Base-by-base conservation (phyloP, 2,329 filamentous ascomycete genomes). In the Aspergillus caelatus region DNA sequence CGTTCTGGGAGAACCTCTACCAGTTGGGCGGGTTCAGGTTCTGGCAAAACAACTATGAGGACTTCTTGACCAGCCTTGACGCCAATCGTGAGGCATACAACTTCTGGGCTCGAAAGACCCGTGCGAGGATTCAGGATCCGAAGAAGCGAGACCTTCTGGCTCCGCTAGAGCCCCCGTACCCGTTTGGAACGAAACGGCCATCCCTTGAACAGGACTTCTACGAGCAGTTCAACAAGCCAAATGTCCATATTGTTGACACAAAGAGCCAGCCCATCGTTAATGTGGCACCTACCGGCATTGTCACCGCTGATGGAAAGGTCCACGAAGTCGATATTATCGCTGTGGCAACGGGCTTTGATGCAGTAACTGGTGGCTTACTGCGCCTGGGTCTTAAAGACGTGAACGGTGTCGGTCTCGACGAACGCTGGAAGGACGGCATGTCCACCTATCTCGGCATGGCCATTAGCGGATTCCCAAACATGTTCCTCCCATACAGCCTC, bases 401-500 rank as follows among this genome's bases (percentile, higher is more conserved):
- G 28, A 64, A 69, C 19, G 70, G 70, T 12, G 39, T 67, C 72
- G 39, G 70, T 70, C 2, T 79, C 74, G n/a, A 61, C 52, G 34
- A 74, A 30, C 70, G 71, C 1, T 79, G 77, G 30, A 60, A 57
- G 21, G 60, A 70, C 0, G 75, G 74, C 0, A 72, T 74, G 1
- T 64, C 65, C 30, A 77, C 78, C 0, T 77, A 74, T 48, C 63
- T 82, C 0, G 81, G 80, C 1, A 72, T 79, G n/a, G 74, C 74
- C 0, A 72, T 77, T 5, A 63, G 74, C 8, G 73, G 72, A 10
- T 78, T 79, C 60, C 78, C 80, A 1, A 83, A 83, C 53, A 74
- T 81, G 70, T 81, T 82, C 72, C 78, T 80, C 52, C 67, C 82
- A 56, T 86, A 86, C 67, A 84, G 84, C 0, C 76, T 80, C 0